Evolutionary conservation across 2,329 filamentous ascomycete genomes (phyloP).

Genomic region (Pestalotiopsis sp.): DNA sequence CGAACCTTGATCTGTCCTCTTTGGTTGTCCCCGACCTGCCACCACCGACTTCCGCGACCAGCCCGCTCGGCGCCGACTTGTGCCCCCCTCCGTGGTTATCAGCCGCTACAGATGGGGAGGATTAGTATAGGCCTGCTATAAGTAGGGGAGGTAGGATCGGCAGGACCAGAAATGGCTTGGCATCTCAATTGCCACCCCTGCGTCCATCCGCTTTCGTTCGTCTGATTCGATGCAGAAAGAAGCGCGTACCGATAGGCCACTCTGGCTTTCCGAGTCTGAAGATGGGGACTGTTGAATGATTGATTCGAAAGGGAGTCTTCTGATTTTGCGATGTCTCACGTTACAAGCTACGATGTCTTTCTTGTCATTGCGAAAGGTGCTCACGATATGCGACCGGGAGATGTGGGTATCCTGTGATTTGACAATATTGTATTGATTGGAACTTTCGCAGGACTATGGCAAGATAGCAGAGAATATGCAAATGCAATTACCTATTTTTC

Average conservation of each 20-base stretch:
- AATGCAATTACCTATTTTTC: not conserved
- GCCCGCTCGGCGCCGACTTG: not conserved
- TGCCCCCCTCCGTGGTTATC: not conserved
- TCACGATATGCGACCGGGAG: no score
- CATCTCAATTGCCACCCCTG: not conserved
- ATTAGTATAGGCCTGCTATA: not conserved
- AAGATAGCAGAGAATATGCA: not conserved
- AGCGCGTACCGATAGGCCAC: not conserved
- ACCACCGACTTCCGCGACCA: slow-evolving; percentile 5
- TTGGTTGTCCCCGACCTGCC: not conserved
- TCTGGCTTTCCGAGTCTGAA: not conserved
- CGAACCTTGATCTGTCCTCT: not conserved
- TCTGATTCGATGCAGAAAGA: not conserved
- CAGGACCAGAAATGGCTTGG: not conserved
- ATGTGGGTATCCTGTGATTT: no score
- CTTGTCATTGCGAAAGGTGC: no score
- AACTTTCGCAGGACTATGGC: no score
- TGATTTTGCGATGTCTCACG: not conserved
- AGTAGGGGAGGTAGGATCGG: slow-evolving; percentile 1
- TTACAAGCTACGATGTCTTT: not conserved
- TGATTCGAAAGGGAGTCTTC: not conserved
- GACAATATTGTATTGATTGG: no score
- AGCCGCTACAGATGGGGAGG: not conserved
- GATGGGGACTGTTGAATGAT: no score
- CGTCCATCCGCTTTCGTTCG: not conserved